Evolutionary conservation across 1,139 yeast species (phyloP).

Genomic region (Taphrina betulina): DNA sequence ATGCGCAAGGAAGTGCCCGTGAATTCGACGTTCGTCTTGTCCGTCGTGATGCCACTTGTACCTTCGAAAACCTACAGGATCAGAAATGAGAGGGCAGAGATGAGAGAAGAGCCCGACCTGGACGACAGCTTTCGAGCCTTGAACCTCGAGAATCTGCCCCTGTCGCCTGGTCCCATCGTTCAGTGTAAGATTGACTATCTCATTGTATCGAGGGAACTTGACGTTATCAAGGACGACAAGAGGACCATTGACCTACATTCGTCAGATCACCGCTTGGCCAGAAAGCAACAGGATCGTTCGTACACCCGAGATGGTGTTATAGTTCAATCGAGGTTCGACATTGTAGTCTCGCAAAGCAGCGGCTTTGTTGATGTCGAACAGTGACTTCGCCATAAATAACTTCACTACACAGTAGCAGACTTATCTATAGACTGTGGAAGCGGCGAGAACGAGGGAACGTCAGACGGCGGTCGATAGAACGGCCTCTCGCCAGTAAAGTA

Average conservation of each 20-base stretch:
- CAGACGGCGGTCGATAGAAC: no score
- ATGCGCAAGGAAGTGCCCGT: conserved; percentile 91
- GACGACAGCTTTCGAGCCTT: conserved; percentile 94
- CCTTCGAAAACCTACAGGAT: conserved; percentile 62
- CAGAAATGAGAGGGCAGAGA: not conserved
- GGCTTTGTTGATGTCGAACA: conserved; percentile 40
- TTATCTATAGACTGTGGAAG: no score
- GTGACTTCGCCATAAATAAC: conserved; percentile 17
- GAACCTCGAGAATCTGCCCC: conserved; percentile 96
- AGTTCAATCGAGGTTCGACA: conserved; percentile 44
- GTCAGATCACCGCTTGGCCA: no score
- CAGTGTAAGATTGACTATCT: conserved; percentile 90
- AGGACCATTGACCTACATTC: conserved; percentile 71
- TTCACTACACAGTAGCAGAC: no score
- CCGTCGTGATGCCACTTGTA: conserved; percentile 61
- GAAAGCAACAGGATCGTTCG: no score
- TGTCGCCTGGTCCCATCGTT: conserved; percentile 94
- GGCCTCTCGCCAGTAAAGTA: no score
- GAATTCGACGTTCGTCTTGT: conserved; percentile 94
- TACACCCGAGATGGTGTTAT: conserved; percentile 93
- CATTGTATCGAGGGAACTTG: conserved; percentile 85
- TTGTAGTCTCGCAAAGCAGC: conserved; percentile 41
- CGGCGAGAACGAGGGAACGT: no score
- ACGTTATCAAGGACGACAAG: conserved; percentile 75
- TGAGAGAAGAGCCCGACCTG: conserved; percentile 48